These are phyloP conservation scores for Stemphylium lycopersici DNA, from an alignment of 2,329 filamentous ascomycete species.

Conservation along the genomic window DNA sequence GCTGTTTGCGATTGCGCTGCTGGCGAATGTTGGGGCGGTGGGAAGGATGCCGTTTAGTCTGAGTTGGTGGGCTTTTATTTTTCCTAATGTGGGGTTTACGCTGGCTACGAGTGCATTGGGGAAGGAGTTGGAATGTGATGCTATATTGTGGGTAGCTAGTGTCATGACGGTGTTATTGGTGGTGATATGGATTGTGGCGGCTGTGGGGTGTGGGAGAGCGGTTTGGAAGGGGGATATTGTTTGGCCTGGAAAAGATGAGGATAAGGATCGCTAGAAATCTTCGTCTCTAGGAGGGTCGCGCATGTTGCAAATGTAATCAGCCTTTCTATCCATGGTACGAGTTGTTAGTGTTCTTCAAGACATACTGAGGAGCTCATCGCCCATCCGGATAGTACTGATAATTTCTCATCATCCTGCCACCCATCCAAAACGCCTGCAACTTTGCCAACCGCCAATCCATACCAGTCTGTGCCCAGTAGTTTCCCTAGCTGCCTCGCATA, in stretches of 20 bases:
- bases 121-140: slow-evolving; percentile 37
- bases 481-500: no score
- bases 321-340: no score
- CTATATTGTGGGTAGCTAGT: slow-evolving; percentile 49
- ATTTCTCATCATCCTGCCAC: no score
- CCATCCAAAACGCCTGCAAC: no score
- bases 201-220: slow-evolving; percentile 56
- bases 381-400: no score
- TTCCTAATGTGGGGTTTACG: slow-evolving; percentile 50
- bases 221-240: slow-evolving; percentile 59
- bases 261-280: slow-evolving; percentile 29
- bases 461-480: no score
- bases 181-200: slow-evolving; percentile 59
- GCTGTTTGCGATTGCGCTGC: slow-evolving; percentile 54
- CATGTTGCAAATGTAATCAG: no score
- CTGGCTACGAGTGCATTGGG: slow-evolving; percentile 46
- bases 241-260: slow-evolving; percentile 55
- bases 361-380: no score
- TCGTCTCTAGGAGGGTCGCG: not conserved
- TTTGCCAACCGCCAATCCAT: no score
- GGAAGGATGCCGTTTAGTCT: slow-evolving; percentile 58
- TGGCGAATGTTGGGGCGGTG: slow-evolving; percentile 28
- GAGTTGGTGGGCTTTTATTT: slow-evolving; percentile 64
- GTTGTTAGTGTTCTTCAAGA: no score
- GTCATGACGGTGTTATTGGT: slow-evolving; percentile 59